Evolutionary conservation across 441 rosid genomes (phyloP), one percentile per base, ranked within the genome.

Genomic region (Eutrema salsugineum): DNA sequence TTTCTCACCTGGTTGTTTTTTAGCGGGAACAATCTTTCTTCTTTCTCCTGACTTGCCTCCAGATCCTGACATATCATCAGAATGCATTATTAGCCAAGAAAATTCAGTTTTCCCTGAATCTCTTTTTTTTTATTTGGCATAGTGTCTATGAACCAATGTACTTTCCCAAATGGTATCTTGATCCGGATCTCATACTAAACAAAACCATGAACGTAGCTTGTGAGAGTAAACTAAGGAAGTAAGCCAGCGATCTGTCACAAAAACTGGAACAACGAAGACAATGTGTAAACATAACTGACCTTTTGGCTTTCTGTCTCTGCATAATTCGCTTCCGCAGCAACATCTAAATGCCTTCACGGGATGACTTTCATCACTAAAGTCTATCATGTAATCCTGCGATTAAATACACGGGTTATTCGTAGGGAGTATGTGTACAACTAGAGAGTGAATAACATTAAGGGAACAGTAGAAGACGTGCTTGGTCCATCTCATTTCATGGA

Each of bases 351-450:
- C 95, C 79, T 88, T 83, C 33, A 91, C 63, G 19, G 98, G 98
- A 82, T 91, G 96, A 56, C 79, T 79, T 32, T 66, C 60, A 78
- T 91, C 99, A 36, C 48, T 59, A 53, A 91, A 94, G 81, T 91
- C 97, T 63, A 94, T 85, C 63, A 93, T 91, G 69, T 90, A 91
- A 77, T 94, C 98, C 99, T 94, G 91, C 73, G 32, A 54, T 39
- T 39, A 44, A 69, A 56, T 53, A 33, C 42, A 66, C 28, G 1
- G 14, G 12, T 56, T 22, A 48, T 30, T 69, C 39, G 66, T 64
- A 49, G 11, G 8, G 38, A 17, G 43, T 53, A 36, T 22, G 35
- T 49, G 19, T n/a, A 54, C 28, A 69, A 27, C 46, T 68, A 48
- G 54, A 63, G 2, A 60, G 50, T 27, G 8, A 48, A 49, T 33